Evolutionary conservation across 768 basidiomycete species (phyloP), one percentile per base, ranked within the genome.

Genomic region (Tulasnella sp.): DNA sequence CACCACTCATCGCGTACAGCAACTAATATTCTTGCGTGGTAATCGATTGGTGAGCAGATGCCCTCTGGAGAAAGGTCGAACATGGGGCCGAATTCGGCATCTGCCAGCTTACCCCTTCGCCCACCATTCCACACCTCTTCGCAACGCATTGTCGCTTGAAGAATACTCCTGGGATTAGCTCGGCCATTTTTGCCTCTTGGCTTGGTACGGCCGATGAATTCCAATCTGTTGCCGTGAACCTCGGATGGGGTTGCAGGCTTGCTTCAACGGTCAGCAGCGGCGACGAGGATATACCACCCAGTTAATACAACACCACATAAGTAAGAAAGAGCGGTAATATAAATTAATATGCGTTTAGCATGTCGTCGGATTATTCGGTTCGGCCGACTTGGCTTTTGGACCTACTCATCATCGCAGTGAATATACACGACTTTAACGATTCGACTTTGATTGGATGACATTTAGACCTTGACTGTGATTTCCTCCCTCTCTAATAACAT

Each of bases 1-100:
- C 61, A 67, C 61, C 61, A 67, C 61, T 67, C 61, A 67, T 67
- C 61, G 61, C 61, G 61, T 67, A 67, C 29, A 67, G 61, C 61
- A 67, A 67, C 61, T 35, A 67, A 67, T 67, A 67, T 67, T 67
- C n/a, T 29, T 29, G 61, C 61, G 61, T 5, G 5, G 61, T 67
- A 26, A 67, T 35, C 32, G 29, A 35, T 67, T 67, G 61, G 61
- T 35, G 61, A 67, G 32, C 29, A 67, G 61, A 67, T 67, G 32
- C 61, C 61, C 32, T 11, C 61, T 67, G 32, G 61, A 67, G 61
- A 67, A 67, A 67, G 29, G 61, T 67, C 61, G 61, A 67, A 32
- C 26, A 26, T 18, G 3, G 29, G 32, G 5, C 18, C 61, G 3
- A 67, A 67, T 67, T n/a, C 61, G 61, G 29, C 61, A 13, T 0